Conservation (phyloP, 441 rosid genomes). For the Adansonia rubrostipa region DNA sequence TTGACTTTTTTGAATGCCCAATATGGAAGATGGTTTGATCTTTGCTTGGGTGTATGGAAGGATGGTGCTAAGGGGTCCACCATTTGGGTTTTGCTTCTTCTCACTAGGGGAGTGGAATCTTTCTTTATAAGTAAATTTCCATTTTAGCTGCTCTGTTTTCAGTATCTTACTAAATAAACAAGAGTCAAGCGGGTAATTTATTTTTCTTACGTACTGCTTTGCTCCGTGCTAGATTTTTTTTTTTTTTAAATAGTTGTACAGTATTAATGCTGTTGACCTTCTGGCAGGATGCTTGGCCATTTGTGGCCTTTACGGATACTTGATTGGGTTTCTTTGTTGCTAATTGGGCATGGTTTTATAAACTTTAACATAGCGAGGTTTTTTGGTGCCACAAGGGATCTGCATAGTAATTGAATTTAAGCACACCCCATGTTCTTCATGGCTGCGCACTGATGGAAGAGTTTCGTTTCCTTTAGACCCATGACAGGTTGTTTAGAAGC, state of each 20-base stretch:
- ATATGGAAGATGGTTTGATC: slow-evolving; percentile 37
- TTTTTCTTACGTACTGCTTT: slow-evolving; percentile 29
- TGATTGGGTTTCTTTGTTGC: slow-evolving; percentile 55
- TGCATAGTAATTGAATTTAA: slow-evolving; percentile 35
- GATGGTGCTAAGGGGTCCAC: slow-evolving; percentile 32
- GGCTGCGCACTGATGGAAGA: slow-evolving; percentile 39
- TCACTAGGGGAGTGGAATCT: slow-evolving; percentile 37
- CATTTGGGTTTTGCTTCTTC: slow-evolving; percentile 37
- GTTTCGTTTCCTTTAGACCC: slow-evolving; percentile 31
- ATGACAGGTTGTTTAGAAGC: slow-evolving; percentile 34
- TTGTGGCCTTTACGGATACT: slow-evolving; percentile 51
- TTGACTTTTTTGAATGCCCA: slow-evolving; percentile 32
- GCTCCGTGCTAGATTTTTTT: slow-evolving; percentile 36
- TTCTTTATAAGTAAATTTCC: slow-evolving; percentile 36
- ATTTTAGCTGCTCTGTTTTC: slow-evolving; percentile 43
- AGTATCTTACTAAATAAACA: slow-evolving; percentile 40
- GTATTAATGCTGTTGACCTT: slow-evolving; percentile 51
- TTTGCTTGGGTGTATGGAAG: slow-evolving; percentile 42
- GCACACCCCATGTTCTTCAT: slow-evolving; percentile 33
- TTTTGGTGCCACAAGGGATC: slow-evolving; percentile 42
- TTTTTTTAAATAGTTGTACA: slow-evolving; percentile 22
- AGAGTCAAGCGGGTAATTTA: slow-evolving; percentile 51
- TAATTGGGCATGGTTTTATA: slow-evolving; percentile 43
- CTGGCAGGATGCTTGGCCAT: slow-evolving; percentile 61
- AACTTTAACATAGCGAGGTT: slow-evolving; percentile 32